Evolutionary conservation across 1,139 yeast genomes (phyloP).

Genomic region (Pneumocystis oryctolagi): DNA sequence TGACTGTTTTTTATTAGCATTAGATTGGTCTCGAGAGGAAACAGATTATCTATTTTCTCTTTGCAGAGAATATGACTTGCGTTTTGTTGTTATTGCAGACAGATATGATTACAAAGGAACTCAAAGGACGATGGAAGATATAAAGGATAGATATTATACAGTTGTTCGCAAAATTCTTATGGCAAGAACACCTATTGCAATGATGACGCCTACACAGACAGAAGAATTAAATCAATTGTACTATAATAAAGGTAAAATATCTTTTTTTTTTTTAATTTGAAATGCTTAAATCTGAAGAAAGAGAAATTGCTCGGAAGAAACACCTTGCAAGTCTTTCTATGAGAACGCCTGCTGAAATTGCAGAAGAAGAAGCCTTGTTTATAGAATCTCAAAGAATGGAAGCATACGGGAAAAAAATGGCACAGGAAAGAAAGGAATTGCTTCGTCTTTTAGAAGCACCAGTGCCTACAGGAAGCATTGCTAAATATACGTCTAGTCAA

Average conservation of each 20-base stretch:
- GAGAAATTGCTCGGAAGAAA: slow-evolving; percentile 64
- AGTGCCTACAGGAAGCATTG: slow-evolving; percentile 58
- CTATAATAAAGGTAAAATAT: slow-evolving; percentile 40
- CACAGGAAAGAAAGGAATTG: slow-evolving; percentile 66
- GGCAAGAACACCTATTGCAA: slow-evolving; percentile 16
- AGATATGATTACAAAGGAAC: slow-evolving; percentile 36
- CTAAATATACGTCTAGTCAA: slow-evolving; percentile 70
- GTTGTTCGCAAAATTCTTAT: slow-evolving; percentile 37
- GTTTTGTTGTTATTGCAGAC: slow-evolving; percentile 78
- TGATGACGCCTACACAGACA: slow-evolving; percentile 17
- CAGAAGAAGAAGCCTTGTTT: slow-evolving; percentile 89
- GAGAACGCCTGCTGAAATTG: slow-evolving; percentile 90
- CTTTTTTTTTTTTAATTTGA: background rate
- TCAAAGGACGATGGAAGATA: slow-evolving; percentile 42
- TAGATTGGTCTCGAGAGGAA: slow-evolving; percentile 62
- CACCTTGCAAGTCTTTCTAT: slow-evolving; percentile 62
- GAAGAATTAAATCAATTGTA: slow-evolving; percentile 31
- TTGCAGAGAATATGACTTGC: slow-evolving; percentile 58
- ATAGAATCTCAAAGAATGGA: slow-evolving; percentile 89
- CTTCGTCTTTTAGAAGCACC: slow-evolving; percentile 78
- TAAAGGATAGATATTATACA: slow-evolving; percentile 65
- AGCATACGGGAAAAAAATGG: slow-evolving; percentile 79
- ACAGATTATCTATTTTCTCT: slow-evolving; percentile 60
- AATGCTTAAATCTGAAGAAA: slow-evolving; percentile 20
- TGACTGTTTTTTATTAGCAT: slow-evolving; percentile 20